Evolutionary conservation across 2,329 filamentous ascomycete genomes (phyloP), one percentile per base, ranked within the genome.

Genomic region (Ophiostoma triangulosporum): DNA sequence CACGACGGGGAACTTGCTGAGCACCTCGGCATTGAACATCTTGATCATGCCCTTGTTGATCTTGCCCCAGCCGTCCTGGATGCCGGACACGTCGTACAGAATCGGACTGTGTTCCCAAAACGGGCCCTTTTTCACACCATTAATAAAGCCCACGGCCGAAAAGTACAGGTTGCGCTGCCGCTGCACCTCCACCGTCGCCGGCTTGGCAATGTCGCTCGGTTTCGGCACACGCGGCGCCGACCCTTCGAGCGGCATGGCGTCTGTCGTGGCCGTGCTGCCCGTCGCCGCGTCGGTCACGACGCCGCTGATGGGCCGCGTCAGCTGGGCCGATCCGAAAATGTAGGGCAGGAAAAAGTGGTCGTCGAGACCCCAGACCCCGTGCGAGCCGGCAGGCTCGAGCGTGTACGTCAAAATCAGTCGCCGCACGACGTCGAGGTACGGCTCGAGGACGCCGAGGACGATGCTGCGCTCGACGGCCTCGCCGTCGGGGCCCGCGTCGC

Each of bases 41-140:
- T 97, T 98, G 63, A 98, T 81, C 93, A 98, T 97, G 51, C 93
- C 93, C 73, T 90, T 90, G 69, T 98, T 97, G 63, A 98, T 95
- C 73, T 98, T 98, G 33, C 86, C 93, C 93, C 93, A 98, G n/a
- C 93, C 87, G 54, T 84, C 83, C 60, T 80, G 81, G 58, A 98
- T 86, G 11, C 93, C 93, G 0, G 88, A 95, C 40, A 98, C 88
- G 66, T 98, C 90, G 65, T 85, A 98, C 12, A 98, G 71, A 60
- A 95, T 91, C 0, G 91, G 91, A 59, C 88, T 95, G 65, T 98
- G 91, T 62, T 91, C 87, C 90, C 93, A 97, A 65, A 98, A 98
- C 0, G 93, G 91, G 0, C 93, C 93, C 58, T 77, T 90, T 65
- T 98, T 98, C 49, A 98, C 93, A 64, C 95, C 90, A 67, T 95